Percentiles rank a stretch among this genome's conserved stretches.
Conservation (phyloP, 2,329 filamentous ascomycete genomes). For the Pseudogymnoascus sp. region DNA sequence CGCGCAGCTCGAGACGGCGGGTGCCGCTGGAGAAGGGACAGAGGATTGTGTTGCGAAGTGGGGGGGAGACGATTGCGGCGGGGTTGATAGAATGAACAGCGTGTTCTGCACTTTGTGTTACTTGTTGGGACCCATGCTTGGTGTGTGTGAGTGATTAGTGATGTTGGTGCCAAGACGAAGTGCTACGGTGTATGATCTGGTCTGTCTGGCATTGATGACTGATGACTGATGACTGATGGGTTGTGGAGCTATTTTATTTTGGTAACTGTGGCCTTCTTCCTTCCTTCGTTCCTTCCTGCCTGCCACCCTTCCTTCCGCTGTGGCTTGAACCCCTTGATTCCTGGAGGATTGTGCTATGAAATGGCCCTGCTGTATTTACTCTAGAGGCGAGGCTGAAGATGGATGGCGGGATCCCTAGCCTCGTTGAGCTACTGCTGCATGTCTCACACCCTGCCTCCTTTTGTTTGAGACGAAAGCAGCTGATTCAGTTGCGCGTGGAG, state of each 20-base stretch:
- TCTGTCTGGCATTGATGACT: not conserved
- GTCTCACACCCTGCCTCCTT: conserved; percentile 7
- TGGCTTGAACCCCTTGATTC: not conserved
- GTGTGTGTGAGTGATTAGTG: not conserved
- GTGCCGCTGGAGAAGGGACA: conserved; percentile 76
- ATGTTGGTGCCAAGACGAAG: not conserved
- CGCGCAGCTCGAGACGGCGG: conserved; percentile 63
- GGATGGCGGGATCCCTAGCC: conserved; percentile 1
- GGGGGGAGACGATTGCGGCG: conserved; percentile 79
- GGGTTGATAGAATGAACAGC: conserved; percentile 61
- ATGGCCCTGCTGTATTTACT: not conserved
- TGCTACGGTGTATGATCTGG: not conserved
- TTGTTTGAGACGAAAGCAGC: not conserved
- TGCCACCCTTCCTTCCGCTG: not conserved
- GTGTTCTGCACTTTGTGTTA: conserved; percentile 31
- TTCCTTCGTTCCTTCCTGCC: not conserved
- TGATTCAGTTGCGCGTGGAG: not conserved
- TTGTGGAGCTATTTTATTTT: not conserved
- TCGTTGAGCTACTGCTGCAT: not conserved
- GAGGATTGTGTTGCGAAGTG: conserved; percentile 72
- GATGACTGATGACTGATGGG: not conserved
- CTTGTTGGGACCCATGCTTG: not conserved
- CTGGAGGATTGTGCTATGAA: not conserved
- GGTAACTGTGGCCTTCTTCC: not conserved
- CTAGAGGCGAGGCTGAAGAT: not conserved